Evolutionary conservation across 768 basidiomycete genomes (phyloP), one percentile per base, ranked within the genome.

Genomic region (Termitomyces sp.): DNA sequence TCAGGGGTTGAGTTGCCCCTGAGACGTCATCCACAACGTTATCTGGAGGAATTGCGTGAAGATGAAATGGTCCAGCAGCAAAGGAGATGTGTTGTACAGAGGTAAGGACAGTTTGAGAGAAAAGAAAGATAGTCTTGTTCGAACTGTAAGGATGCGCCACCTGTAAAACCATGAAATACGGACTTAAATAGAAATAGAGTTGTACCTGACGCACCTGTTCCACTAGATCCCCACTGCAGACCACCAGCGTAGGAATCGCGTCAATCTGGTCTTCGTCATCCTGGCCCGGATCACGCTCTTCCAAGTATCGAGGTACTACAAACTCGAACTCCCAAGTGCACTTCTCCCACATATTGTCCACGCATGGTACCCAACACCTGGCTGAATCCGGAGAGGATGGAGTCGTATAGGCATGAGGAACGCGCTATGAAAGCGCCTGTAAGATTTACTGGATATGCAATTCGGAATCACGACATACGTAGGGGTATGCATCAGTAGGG

Each of bases 251-350:
- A 2, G 91, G 93, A 60, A 73, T 81, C 23, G 84, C 79, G 48
- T 83, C 86, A 9, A 70, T 70, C 47, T 86, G 87, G 33, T 79
- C 80, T 22, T 77, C 78, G 10, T 81, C 76, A 52, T 78, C 73
- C 35, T 66, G 73, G 50, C 47, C 67, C 56, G 58, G 31, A 33
- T 80, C 78, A 11, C 73, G 76, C 57, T 89, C 89, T 66, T 92
- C 87, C 13, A 91, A 73, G 64, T 84, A 87, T 60, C 87, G 79
- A 47, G 95, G 94, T 32, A 97, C 95, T 48, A 97, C 84, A 68
- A 97, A 92, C 69, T 98, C 93, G 54, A 98, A 89, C 64, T 99
- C 97, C 97, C 97, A 99, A 7, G 96, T 95, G 62, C 91, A 97
- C 63, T 92, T 88, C 70, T 97, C 95, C 91, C 94, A 96, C 20